Conservation (phyloP, 768 basidiomycete species). For the Leccinum barrowsii region DNA sequence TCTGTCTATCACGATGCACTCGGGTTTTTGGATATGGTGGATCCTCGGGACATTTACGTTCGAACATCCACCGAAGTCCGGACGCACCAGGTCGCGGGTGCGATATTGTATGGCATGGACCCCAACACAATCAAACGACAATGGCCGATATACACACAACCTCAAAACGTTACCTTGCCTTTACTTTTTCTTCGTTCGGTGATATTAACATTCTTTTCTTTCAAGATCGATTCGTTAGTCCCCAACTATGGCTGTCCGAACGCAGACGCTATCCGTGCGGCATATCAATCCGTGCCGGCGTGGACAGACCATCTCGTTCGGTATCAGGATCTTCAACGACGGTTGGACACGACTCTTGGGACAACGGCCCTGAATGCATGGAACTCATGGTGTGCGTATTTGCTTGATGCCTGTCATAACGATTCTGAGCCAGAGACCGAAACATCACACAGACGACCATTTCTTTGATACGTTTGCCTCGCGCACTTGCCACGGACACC, state of each 20-base stretch:
- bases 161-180: slow-evolving; percentile 33
- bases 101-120: slow-evolving; percentile 45
- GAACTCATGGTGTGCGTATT: slow-evolving; percentile 45
- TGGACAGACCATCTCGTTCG: slow-evolving; percentile 44
- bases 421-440: background rate
- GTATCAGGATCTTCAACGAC: slow-evolving; percentile 35
- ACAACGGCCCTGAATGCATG: slow-evolving; percentile 39
- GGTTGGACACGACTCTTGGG: slow-evolving; percentile 38
- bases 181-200: background rate
- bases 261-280: slow-evolving; percentile 37
- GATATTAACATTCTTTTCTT: background rate
- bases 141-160: slow-evolving; percentile 42
- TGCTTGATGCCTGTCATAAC: background rate
- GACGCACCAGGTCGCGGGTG: slow-evolving; percentile 47
- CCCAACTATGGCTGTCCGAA: slow-evolving; percentile 43
- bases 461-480: slow-evolving; percentile 53
- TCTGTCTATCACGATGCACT: slow-evolving; percentile 38
- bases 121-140: slow-evolving; percentile 24
- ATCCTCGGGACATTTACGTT: slow-evolving; percentile 37
- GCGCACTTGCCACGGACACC: slow-evolving; percentile 40
- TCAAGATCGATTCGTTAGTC: slow-evolving; percentile 46
- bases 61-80: slow-evolving; percentile 45
- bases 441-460: slow-evolving; percentile 31
- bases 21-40: slow-evolving; percentile 35
- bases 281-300: slow-evolving; percentile 41